A percentile compares a stretch with the other conserved stretches of the same genome.
Conservation (phyloP, 2,329 filamentous ascomycete species). For the Emericellopsis cladophorae region DNA sequence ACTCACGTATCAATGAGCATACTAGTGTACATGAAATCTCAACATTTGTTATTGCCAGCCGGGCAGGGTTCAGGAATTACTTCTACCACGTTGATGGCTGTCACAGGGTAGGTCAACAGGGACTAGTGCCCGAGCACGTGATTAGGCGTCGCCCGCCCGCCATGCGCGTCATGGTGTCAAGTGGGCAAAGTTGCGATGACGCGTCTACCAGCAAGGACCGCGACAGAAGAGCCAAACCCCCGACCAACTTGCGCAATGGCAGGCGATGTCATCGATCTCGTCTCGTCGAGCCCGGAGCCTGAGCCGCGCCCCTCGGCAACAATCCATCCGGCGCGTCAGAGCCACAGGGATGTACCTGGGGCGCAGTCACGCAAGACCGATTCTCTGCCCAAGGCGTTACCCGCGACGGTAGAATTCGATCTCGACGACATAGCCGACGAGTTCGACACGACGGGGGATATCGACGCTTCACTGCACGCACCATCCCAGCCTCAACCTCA, state of each 20-base stretch:
- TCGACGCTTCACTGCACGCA: not conserved
- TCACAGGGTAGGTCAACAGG: not conserved
- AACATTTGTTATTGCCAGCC: too few relatives aligned
- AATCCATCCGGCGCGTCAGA: not conserved
- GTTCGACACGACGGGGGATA: constrained; percentile 28
- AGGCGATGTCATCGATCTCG: constrained; percentile 6
- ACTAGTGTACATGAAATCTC: too few relatives aligned
- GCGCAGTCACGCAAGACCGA: too few relatives aligned
- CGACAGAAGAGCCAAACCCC: too few relatives aligned
- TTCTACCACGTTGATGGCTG: too few relatives aligned
- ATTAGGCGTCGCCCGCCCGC: not conserved
- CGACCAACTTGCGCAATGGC: constrained; percentile 1
- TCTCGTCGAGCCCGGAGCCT: constrained; percentile 7
- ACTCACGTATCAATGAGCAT: too few relatives aligned
- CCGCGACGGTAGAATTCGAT: not conserved
- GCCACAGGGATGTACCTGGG: too few relatives aligned
- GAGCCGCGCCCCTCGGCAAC: too few relatives aligned
- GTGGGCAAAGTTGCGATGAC: too few relatives aligned
- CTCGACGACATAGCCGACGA: constrained; percentile 36
- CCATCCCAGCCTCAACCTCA: not conserved
- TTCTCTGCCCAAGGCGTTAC: not conserved
- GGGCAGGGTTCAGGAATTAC: too few relatives aligned
- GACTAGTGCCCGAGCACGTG: too few relatives aligned
- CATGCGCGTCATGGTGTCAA: not conserved
- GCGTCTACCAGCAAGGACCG: too few relatives aligned